Base-by-base conservation (phyloP, 352 stramenopile genomes). In the Globisporangium nagaii region DNA sequence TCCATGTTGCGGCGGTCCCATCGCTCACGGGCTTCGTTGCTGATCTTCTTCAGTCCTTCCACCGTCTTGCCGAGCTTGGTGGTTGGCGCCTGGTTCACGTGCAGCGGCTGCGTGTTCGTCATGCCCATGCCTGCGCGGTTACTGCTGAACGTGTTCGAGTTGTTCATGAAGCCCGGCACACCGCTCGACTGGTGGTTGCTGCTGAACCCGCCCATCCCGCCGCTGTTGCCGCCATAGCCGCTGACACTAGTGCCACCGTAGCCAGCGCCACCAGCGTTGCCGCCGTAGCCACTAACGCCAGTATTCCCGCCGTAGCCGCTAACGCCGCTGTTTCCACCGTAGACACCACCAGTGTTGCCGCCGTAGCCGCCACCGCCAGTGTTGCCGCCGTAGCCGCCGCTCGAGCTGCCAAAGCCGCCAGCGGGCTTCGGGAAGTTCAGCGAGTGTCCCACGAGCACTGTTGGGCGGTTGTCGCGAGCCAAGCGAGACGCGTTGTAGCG, bases 1-100 rank as follows among this genome's bases (percentile, higher is more conserved):
- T 95, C 84, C 78, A 95, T 92, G 73, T 95, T 93, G 34, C 84
- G 84, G 17, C 82, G 77, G 20, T 95, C 82, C 82, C 83, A 95
- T 27, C 82, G 87, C 32, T 95, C 84, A 19, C 84, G 74, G 13
- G 81, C 82, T 52, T 86, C 78, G 27, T 78, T 70, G 13, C 82
- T 77, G 53, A 92, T 88, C 65, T 90, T 90, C 65, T 88, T 86
- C n/a, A 95, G 60, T 19, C 80, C 75, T 48, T 89, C 79, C 0
- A 89, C 76, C 3, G 76, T 88, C 62, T 93, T 88, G 19, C 79
- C 75, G 4, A 95, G 63, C 58, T 79, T 76, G 8, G 76, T 86
- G 13, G 75, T 70, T 19, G 76, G 59, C 3, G 58, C 58, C 17
- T 54, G 36, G 44, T 72, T 53, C 34, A 58, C 72, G 45, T 62